phyloP scores from a whole-genome alignment of 2,329 filamentous ascomycete species.

The Remersonia thermophila region DNA sequence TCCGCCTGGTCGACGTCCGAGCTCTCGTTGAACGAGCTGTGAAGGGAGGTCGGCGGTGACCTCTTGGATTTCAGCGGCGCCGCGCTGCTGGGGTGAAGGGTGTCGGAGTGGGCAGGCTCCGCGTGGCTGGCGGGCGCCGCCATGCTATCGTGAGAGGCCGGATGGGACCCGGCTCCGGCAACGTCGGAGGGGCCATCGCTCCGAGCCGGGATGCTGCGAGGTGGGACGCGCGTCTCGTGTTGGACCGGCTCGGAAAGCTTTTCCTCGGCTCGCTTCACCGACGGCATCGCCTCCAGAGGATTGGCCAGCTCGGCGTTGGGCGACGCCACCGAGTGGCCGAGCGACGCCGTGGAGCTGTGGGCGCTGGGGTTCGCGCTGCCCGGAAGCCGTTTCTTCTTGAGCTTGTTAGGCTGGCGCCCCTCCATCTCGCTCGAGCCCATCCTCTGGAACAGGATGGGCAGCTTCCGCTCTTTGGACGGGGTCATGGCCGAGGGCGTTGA shows the following conservation, averaged over 20 bases:
- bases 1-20: slow-evolving; percentile 68
- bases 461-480: slow-evolving; percentile 51
- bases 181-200: not conserved
- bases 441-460: slow-evolving; percentile 59
- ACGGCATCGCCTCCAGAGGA: slow-evolving; percentile 29
- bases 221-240: slow-evolving; percentile 15
- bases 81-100: slow-evolving; percentile 32
- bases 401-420: slow-evolving; percentile 71
- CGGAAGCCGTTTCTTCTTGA: slow-evolving; percentile 74
- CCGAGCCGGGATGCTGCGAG: not conserved
- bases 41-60: slow-evolving; percentile 66
- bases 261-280: not conserved
- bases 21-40: slow-evolving; percentile 66
- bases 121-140: slow-evolving; percentile 10
- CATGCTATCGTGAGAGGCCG: not conserved
- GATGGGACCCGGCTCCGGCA: too few species aligned
- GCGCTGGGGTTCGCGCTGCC: slow-evolving; percentile 73
- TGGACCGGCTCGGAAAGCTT: slow-evolving; percentile 26
- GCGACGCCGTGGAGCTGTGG: slow-evolving; percentile 75
- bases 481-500: slow-evolving; percentile 25
- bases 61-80: slow-evolving; percentile 48
- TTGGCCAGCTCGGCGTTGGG: slow-evolving; percentile 34
- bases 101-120: slow-evolving; percentile 12
- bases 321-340: slow-evolving; percentile 38
- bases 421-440: slow-evolving; percentile 51